Conservation (phyloP, 345 rosid species). For the Murraya paniculata region DNA sequence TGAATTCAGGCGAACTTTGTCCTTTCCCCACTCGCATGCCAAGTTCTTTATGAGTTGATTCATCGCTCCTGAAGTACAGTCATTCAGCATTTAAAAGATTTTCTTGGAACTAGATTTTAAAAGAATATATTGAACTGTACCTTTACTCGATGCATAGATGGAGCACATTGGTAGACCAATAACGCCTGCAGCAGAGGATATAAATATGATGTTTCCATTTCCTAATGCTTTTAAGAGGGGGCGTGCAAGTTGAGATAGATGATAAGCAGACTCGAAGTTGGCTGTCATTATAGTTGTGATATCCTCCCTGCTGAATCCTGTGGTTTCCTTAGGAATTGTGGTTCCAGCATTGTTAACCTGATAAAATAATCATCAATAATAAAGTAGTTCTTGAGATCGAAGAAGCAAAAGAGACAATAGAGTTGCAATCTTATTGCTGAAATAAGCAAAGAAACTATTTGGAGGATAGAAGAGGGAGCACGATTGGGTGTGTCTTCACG, state of each 20-base stretch:
- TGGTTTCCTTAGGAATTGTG: conserved; percentile 28
- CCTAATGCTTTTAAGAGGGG: conserved; percentile 50
- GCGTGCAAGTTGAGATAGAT: conserved; percentile 41
- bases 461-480: too few relatives aligned
- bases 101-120: neutral
- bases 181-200: conserved; percentile 41
- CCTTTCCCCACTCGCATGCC: conserved; percentile 53
- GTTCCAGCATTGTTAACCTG: conserved; percentile 51
- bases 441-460: too few relatives aligned
- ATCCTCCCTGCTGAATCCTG: conserved; percentile 31
- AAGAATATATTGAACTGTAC: conserved; percentile 8
- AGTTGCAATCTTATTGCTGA: too few relatives aligned
- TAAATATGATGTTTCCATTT: conserved; percentile 44
- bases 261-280: conserved; percentile 42
- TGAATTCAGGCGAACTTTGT: conserved; percentile 36
- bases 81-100: neutral
- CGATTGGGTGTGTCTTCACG: too few relatives aligned
- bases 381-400: neutral
- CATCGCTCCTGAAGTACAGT: conserved; percentile 26
- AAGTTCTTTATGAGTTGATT: conserved; percentile 40
- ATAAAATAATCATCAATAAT: neutral
- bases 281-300: conserved; percentile 25
- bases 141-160: conserved; percentile 43
- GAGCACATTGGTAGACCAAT: conserved; percentile 23
- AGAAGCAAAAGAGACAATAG: neutral